Base-by-base conservation (phyloP, 441 rosid genomes). In the Dalechampia spathulata region DNA sequence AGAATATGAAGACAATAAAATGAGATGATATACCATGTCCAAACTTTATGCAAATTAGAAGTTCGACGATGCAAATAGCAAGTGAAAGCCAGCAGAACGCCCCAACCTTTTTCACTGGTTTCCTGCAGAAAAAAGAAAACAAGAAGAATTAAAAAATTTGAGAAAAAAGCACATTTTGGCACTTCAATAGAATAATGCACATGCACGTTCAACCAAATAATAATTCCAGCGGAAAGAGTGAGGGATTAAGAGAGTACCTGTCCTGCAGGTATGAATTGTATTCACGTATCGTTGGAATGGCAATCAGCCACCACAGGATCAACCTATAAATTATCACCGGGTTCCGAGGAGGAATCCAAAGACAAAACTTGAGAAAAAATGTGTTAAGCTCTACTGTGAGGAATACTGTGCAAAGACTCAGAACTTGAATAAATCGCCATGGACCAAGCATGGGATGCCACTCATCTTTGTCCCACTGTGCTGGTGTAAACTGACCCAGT, bases 401-500 rank as follows among this genome's bases (percentile, higher is more conserved):
- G 70, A 94, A 94, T 50, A 87, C 70, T 8, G 87, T 70, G 73
- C 98, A 90, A n/a, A 94, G 99, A 55, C 71, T 81, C 32, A 94
- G 88, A 56, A 90, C 97, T 90, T 94, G 99, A 55, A 90, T 78
- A 62, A 94, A 94, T 20, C 99, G 95, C 98, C 93, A 83, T 45
- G 99, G 99, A 34, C 88, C 99, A 64, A 85, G 98, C 65, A 94
- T 67, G 4, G 99, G 99, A 58, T 86, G 96, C 99, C 99, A 90
- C 66, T 94, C 99, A 67, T 94, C 98, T 72, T 86, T 94, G 60
- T 94, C 99, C 98, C 99, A 94, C 15, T 90, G 96, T 20, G 98
- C 98, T 51, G 99, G 99, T 52, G 99, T 94, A 67, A 94, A 94
- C 65, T 94, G 98, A 56, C 94, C 98, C 49, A 94, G 49, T 48